Percentiles rank a stretch among this genome's conserved stretches.
These are phyloP conservation scores for Ceratocystis albifundus DNA, from an alignment of 2,329 filamentous ascomycete species.

Conservation along the genomic window DNA sequence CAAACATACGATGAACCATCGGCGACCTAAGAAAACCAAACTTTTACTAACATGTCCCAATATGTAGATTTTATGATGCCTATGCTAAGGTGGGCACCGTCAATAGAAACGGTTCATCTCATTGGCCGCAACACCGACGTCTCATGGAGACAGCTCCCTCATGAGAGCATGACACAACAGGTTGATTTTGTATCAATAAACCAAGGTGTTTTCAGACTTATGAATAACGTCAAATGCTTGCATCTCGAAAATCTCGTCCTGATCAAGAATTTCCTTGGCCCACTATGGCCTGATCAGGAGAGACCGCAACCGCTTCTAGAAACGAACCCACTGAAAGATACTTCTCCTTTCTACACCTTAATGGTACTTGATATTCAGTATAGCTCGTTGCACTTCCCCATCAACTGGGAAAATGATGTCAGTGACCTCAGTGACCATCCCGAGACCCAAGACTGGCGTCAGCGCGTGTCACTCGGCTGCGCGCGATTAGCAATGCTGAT, in stretches of 20 bases:
- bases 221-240: slow-evolving; percentile 23
- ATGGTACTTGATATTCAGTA: slow-evolving; percentile 25
- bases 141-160: slow-evolving; percentile 25
- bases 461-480: slow-evolving; percentile 25
- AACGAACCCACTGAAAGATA: neutral
- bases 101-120: slow-evolving; percentile 24
- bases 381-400: slow-evolving; percentile 25
- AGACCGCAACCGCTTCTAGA: slow-evolving; percentile 20
- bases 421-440: slow-evolving; percentile 25
- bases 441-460: slow-evolving; percentile 24
- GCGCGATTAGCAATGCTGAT: slow-evolving; percentile 25
- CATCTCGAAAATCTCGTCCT: slow-evolving; percentile 24
- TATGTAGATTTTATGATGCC: slow-evolving; percentile 21
- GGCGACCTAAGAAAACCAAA: neutral
- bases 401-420: slow-evolving; percentile 25
- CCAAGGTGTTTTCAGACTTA: slow-evolving; percentile 21
- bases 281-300: slow-evolving; percentile 25
- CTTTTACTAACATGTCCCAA: neutral
- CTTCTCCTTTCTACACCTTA: slow-evolving; percentile 16
- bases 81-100: slow-evolving; percentile 24
- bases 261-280: slow-evolving; percentile 24
- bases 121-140: slow-evolving; percentile 24
- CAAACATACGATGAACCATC: neutral
- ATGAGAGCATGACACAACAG: slow-evolving; percentile 24
- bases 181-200: slow-evolving; percentile 24